Conservation (phyloP, 371 early-diverging fungal species). For the Fennellomyces sp. region DNA sequence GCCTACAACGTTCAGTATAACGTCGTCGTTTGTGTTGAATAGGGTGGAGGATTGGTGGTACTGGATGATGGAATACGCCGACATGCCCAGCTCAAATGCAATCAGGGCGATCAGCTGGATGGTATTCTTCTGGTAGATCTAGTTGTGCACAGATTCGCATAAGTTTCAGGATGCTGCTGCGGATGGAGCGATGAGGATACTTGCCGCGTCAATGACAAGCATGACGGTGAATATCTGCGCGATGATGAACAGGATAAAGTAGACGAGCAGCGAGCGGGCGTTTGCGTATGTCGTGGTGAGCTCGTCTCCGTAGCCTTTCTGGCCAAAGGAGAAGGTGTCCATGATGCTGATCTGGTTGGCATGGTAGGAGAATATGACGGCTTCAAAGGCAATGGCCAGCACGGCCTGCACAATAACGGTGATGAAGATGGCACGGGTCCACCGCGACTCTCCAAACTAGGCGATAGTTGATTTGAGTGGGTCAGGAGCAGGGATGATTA, state of each 20-base stretch:
- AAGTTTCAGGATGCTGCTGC: no score
- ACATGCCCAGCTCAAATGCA: conserved; percentile 52
- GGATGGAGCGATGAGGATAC: neutral
- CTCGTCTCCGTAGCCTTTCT: conserved; percentile 13
- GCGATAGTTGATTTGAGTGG: no score
- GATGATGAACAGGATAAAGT: conserved; percentile 48
- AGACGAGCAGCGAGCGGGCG: conserved; percentile 48
- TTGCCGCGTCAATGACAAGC: conserved; percentile 52
- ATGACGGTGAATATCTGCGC: conserved; percentile 51
- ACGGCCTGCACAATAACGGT: conserved; percentile 41
- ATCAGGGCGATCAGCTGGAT: conserved; percentile 53
- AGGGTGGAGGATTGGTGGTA: conserved; percentile 50
- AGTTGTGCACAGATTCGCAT: neutral
- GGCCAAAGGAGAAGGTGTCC: conserved; percentile 31
- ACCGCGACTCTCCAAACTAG: conserved; percentile 57
- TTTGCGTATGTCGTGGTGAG: conserved; percentile 41
- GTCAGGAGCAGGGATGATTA: conserved; percentile 2
- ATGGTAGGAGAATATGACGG: conserved; percentile 41
- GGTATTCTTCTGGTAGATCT: conserved; percentile 57
- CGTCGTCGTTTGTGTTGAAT: conserved; percentile 30
- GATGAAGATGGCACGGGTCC: conserved; percentile 50
- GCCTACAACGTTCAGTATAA: conserved; percentile 20
- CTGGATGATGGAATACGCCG: conserved; percentile 50
- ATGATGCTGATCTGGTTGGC: conserved; percentile 44
- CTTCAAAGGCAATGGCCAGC: conserved; percentile 47